Conservation (phyloP, 2,329 filamentous ascomycete genomes). For the Alternaria gansuensis region DNA sequence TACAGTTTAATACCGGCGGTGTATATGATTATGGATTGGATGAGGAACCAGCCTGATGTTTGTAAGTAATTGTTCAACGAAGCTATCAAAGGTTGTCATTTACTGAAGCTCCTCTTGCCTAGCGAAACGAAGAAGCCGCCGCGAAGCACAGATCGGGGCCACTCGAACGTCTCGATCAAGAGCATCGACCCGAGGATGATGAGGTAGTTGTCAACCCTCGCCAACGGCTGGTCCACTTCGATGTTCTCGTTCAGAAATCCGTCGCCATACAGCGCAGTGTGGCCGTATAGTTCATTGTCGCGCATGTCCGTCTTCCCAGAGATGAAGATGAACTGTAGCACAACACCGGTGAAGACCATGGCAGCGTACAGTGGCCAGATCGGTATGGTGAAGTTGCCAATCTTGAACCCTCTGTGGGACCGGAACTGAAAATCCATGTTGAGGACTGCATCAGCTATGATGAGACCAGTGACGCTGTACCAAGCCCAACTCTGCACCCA, state of each 20-base stretch:
- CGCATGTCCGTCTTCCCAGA: conserved; percentile 50
- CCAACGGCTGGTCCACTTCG: conserved; percentile 48
- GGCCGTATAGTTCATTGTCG: conserved; percentile 52
- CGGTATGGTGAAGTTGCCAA: conserved; percentile 26
- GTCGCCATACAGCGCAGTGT: conserved; percentile 55
- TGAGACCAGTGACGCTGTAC: conserved; percentile 56
- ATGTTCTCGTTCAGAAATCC: conserved; percentile 50
- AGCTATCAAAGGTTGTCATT: conserved; percentile 27
- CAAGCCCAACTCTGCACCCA: conserved; percentile 61
- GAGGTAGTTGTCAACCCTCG: conserved; percentile 57
- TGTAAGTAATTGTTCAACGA: conserved; percentile 21
- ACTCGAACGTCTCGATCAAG: conserved; percentile 53
- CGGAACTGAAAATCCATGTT: conserved; percentile 53
- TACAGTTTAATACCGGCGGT: conserved; percentile 58
- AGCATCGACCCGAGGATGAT: conserved; percentile 56
- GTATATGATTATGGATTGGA: conserved; percentile 56
- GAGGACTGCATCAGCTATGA: conserved; percentile 60
- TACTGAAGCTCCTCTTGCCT: conserved; percentile 57
- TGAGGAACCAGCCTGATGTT: conserved; percentile 53
- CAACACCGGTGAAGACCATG: conserved; percentile 48
- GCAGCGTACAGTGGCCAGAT: conserved; percentile 48
- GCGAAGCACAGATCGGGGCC: conserved; percentile 50
- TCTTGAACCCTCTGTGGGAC: conserved; percentile 28
- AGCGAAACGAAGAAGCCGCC: conserved; percentile 51
- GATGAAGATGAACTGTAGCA: conserved; percentile 58